Conservation (phyloP, 495 filamentous ascomycete genomes). For the Elasticomyces elasticus region DNA sequence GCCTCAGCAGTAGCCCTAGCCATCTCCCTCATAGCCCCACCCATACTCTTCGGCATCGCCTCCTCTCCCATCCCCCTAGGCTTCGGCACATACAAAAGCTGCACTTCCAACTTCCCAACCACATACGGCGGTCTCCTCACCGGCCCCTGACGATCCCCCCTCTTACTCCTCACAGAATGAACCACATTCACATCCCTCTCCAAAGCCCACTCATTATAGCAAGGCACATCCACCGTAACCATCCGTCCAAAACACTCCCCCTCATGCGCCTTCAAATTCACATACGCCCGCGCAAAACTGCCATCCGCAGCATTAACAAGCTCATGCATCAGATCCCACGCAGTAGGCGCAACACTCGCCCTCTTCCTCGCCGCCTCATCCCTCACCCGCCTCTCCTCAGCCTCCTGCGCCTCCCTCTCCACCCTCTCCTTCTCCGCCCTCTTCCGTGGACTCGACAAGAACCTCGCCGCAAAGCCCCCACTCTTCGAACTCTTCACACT, state of each 20-base stretch:
- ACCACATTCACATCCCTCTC: conserved; percentile 59
- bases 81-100: conserved; percentile 87
- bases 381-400: conserved; percentile 49
- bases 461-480: conserved; percentile 76
- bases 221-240: conserved; percentile 75
- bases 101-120: conserved; percentile 85
- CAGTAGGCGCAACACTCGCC: conserved; percentile 43
- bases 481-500: conserved; percentile 46
- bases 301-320: conserved; percentile 74
- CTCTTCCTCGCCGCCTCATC: conserved; percentile 57
- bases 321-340: conserved; percentile 79
- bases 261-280: conserved; percentile 88
- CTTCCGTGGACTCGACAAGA: conserved; percentile 91
- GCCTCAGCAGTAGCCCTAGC: conserved; percentile 62
- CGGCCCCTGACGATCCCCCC: conserved; percentile 46
- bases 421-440: conserved; percentile 83
- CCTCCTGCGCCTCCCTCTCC: conserved; percentile 64
- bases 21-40: conserved; percentile 82
- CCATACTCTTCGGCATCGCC: conserved; percentile 99
- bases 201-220: conserved; percentile 96
- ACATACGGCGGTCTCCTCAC: conserved; percentile 78
- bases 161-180: conserved; percentile 80
- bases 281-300: conserved; percentile 84
- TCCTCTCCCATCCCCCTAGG: conserved; percentile 82
- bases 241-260: conserved; percentile 73